These are phyloP conservation scores for Dipteronia dyeriana DNA, from an alignment of 345 rosid species.

Conservation along the genomic window DNA sequence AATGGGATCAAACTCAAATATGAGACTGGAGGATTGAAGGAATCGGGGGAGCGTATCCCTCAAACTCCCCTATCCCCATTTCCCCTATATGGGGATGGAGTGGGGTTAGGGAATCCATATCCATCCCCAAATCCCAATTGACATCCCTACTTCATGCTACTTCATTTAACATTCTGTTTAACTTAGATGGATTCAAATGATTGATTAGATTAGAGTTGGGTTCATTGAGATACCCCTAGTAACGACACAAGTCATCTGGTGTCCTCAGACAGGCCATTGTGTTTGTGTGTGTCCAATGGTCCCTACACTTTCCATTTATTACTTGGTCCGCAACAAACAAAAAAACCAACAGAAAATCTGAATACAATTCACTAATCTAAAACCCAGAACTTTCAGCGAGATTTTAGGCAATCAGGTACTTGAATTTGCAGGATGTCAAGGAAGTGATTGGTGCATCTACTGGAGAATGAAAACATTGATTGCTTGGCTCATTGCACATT, in stretches of 20 bases:
- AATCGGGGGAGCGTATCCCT: too few species aligned
- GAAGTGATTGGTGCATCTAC: not conserved
- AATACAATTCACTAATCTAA: not conserved
- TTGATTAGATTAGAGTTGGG: not conserved
- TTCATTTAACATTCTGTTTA: not conserved
- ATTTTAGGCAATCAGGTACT: not conserved
- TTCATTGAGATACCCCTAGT: slow-evolving; percentile 1
- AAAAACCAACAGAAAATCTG: not conserved
- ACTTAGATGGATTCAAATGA: not conserved
- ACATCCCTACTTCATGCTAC: not conserved
- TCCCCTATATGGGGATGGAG: too few species aligned
- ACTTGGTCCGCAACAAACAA: slow-evolving; percentile 15
- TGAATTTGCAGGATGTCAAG: too few species aligned
- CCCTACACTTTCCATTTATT: slow-evolving; percentile 11
- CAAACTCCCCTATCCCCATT: too few species aligned
- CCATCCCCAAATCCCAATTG: too few species aligned
- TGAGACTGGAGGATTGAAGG: too few species aligned
- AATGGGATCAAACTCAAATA: too few species aligned
- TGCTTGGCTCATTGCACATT: slow-evolving; percentile 14
- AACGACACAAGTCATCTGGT: not conserved
- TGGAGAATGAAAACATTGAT: slow-evolving; percentile 10
- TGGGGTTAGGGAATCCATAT: too few species aligned
- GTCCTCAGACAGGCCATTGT: slow-evolving; percentile 11
- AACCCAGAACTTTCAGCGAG: not conserved
- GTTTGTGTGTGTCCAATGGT: slow-evolving; percentile 3